Conservation (phyloP, 768 basidiomycete genomes). For the Pulveroboletus sp. region DNA sequence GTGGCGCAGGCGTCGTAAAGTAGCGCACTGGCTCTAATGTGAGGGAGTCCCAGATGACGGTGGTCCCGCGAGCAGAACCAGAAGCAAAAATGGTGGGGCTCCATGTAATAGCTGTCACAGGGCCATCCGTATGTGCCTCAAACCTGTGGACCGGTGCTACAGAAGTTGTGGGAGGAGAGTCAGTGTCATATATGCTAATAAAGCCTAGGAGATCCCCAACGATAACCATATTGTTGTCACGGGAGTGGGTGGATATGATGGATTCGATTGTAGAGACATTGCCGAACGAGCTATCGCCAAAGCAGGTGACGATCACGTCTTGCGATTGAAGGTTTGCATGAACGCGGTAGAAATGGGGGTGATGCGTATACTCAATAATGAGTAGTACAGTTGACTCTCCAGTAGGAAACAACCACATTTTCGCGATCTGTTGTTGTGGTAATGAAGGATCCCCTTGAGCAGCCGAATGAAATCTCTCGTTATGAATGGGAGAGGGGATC, state of each 20-base stretch:
- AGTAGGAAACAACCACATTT: slow-evolving; percentile 15
- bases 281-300: slow-evolving; percentile 51
- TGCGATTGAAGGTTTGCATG: slow-evolving; percentile 30
- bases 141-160: slow-evolving; percentile 43
- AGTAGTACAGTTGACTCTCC: slow-evolving; percentile 23
- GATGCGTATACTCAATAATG: slow-evolving; percentile 48
- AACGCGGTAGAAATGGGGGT: slow-evolving; percentile 50
- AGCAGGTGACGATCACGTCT: slow-evolving; percentile 35
- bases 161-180: slow-evolving; percentile 10
- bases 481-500: slow-evolving; percentile 34
- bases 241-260: slow-evolving; percentile 35
- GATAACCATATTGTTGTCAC: slow-evolving; percentile 50
- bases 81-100: slow-evolving; percentile 56
- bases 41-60: slow-evolving; percentile 61
- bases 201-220: slow-evolving; percentile 63
- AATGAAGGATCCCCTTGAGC: background rate
- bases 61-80: slow-evolving; percentile 58
- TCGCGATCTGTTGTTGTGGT: slow-evolving; percentile 7
- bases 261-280: slow-evolving; percentile 48
- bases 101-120: slow-evolving; percentile 61
- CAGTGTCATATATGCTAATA: slow-evolving; percentile 58
- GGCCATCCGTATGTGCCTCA: slow-evolving; percentile 60
- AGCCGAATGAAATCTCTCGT: slow-evolving; percentile 6
- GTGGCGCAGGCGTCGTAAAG: slow-evolving; percentile 46
- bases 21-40: slow-evolving; percentile 53